A percentile compares a stretch with the other conserved stretches of the same genome.
phyloP scores from a whole-genome alignment of 352 stramenopile genomes.

The Thalassiosira livingstoniorum region DNA sequence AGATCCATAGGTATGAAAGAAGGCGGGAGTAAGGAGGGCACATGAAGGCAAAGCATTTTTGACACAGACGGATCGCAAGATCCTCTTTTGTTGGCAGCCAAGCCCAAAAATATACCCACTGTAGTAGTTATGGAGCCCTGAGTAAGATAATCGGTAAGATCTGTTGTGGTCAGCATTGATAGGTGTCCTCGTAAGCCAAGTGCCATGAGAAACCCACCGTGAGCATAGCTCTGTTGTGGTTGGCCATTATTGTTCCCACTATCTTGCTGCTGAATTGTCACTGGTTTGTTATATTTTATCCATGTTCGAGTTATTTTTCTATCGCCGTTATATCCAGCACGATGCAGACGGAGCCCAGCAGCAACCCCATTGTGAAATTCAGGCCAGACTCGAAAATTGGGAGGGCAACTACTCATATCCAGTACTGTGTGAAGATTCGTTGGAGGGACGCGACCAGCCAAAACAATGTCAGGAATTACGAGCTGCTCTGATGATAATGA shows the following conservation, averaged over 20 bases:
- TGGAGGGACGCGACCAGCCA: constrained; percentile 93
- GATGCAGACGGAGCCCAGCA: constrained; percentile 88
- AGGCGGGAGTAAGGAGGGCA: constrained; percentile 93
- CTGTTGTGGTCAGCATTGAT: constrained; percentile 91
- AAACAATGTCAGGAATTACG: constrained; percentile 90
- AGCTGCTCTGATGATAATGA: constrained; percentile 88
- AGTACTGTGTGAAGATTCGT: constrained; percentile 92
- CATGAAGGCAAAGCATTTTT: constrained; percentile 98
- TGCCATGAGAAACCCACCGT: constrained; percentile 95
- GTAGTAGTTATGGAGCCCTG: constrained; percentile 96
- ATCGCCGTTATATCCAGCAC: constrained; percentile 38
- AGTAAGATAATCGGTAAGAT: constrained; percentile 99
- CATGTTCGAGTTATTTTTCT: constrained; percentile 94
- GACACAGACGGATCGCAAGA: constrained; percentile 91
- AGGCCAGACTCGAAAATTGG: constrained; percentile 94
- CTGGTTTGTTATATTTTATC: constrained; percentile 97
- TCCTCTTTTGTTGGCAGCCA: constrained; percentile 93
- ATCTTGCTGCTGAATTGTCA: constrained; percentile 60
- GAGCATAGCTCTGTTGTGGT: constrained; percentile 88
- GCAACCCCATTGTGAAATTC: constrained; percentile 99
- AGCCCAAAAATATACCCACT: constrained; percentile 95
- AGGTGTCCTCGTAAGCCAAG: constrained; percentile 95
- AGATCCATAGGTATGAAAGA: constrained; percentile 96
- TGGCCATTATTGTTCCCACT: constrained; percentile 39
- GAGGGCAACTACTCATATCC: constrained; percentile 88